A percentile compares a stretch with the other conserved stretches of the same genome.
These are phyloP conservation scores for Begonia masoniana DNA, from an alignment of 306 rosid genomes.

Conservation along the genomic window DNA sequence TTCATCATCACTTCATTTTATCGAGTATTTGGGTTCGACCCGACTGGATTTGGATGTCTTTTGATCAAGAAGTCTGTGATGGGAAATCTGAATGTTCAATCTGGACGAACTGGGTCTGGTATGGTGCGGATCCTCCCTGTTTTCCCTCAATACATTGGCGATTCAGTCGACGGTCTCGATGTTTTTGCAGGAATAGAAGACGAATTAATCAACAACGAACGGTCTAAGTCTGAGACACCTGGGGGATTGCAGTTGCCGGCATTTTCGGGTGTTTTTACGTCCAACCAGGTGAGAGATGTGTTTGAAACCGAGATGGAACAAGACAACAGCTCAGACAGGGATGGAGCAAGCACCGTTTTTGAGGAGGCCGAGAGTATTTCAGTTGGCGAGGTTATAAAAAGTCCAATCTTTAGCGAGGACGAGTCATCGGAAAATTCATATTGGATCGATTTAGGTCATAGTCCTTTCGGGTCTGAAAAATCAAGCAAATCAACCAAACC, in stretches of 20 bases:
- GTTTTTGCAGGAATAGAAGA: constrained; percentile 51
- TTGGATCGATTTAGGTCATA: constrained; percentile 98
- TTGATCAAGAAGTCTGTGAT: constrained; percentile 89
- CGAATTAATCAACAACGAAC: constrained; percentile 27
- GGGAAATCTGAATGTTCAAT: constrained; percentile 73
- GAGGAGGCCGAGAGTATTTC: constrained; percentile 87
- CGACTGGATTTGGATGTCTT: constrained; percentile 94
- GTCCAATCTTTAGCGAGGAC: constrained; percentile 94
- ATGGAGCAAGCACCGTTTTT: constrained; percentile 88
- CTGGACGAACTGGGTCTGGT: constrained; percentile 84
- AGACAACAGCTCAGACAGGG: constrained; percentile 80
- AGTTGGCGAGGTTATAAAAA: constrained; percentile 92
- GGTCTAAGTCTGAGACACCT: constrained; percentile 13
- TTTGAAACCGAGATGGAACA: constrained; percentile 90
- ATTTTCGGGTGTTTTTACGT: constrained; percentile 81
- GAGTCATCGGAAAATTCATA: constrained; percentile 81
- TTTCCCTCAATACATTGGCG: constrained; percentile 71
- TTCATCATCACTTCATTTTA: constrained; percentile 87
- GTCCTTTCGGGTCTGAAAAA: constrained; percentile 75
- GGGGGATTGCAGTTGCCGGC: constrained; percentile 69
- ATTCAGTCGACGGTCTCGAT: constrained; percentile 82
- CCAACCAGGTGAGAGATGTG: constrained; percentile 82
- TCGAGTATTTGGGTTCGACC: constrained; percentile 85
- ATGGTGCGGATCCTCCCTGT: constrained; percentile 89
- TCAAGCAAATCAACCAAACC: constrained; percentile 43